phyloP scores from a whole-genome alignment of 257 asterid genomes.

The Ballota nigra region DNA sequence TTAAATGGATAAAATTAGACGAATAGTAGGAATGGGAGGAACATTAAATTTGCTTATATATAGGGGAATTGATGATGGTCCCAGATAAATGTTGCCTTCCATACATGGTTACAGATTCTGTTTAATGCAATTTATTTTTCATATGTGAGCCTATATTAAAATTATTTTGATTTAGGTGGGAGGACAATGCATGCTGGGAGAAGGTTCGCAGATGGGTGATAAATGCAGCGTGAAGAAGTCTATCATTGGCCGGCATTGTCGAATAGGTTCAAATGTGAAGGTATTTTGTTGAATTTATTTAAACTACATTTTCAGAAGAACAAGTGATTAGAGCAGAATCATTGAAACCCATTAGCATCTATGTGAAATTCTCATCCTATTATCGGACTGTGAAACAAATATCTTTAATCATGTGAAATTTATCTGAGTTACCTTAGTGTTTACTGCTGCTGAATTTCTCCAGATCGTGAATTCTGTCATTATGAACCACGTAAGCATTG shows the following conservation, averaged over 20 bases:
- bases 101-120: too few species aligned
- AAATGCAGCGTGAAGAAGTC: slow-evolving; percentile 97
- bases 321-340: neutral
- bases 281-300: slow-evolving; percentile 33
- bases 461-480: slow-evolving; percentile 94
- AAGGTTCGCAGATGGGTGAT: slow-evolving; percentile 94
- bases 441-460: neutral
- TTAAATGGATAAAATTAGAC: neutral
- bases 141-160: slow-evolving; percentile 14
- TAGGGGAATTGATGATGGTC: slow-evolving; percentile 4
- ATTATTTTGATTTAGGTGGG: slow-evolving; percentile 65
- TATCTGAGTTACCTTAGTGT: neutral
- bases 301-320: neutral
- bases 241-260: slow-evolving; percentile 95
- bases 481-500: slow-evolving; percentile 86
- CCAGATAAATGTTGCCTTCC: neutral
- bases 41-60: too few species aligned
- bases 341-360: neutral
- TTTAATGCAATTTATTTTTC: neutral
- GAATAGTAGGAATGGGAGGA: neutral
- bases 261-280: slow-evolving; percentile 97
- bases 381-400: neutral
- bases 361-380: neutral
- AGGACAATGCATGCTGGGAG: slow-evolving; percentile 95
- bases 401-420: neutral